phyloP scores from a whole-genome alignment of 1,139 yeast species.

The Pichia cactophila region DNA sequence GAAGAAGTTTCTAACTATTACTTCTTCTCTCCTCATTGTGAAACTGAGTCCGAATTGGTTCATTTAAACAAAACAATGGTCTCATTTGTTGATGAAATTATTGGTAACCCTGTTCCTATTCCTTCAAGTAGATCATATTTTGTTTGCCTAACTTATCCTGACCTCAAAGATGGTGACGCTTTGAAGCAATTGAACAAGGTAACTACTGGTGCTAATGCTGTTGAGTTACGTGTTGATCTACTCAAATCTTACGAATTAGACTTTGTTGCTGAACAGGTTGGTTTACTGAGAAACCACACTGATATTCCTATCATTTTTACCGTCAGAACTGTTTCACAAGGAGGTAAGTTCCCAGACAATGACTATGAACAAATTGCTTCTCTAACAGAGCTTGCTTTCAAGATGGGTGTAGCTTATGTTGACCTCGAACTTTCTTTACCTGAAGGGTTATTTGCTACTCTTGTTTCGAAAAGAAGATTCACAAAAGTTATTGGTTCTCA shows the following conservation, averaged over 20 bases:
- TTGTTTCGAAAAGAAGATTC: constrained; percentile 43
- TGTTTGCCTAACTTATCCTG: constrained; percentile 60
- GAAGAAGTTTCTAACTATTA: constrained; percentile 70
- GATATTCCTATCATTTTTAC: constrained; percentile 76
- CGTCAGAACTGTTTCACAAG: constrained; percentile 69
- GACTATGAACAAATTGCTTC: constrained; percentile 41
- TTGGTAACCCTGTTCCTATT: constrained; percentile 44
- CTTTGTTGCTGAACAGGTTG: constrained; percentile 70
- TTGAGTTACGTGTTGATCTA: constrained; percentile 76
- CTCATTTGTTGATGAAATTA: constrained; percentile 50
- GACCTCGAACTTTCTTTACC: constrained; percentile 47
- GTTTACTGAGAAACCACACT: constrained; percentile 56
- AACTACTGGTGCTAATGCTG: constrained; percentile 66
- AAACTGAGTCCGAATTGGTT: constrained; percentile 45
- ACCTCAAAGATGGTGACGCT: constrained; percentile 40
- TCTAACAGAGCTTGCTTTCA: constrained; percentile 57
- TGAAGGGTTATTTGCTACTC: constrained; percentile 33
- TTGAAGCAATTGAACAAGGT: constrained; percentile 40
- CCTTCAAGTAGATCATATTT: constrained; percentile 60
- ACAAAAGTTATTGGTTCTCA: constrained; percentile 78
- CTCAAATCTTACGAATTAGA: constrained; percentile 42
- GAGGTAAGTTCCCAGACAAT: constrained; percentile 67
- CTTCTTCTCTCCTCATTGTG: constrained; percentile 73
- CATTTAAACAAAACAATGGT: constrained; percentile 54
- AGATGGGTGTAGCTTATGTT: constrained; percentile 46